Evolutionary conservation across 139 green algal species (phyloP).

Genomic region (Diplosphaera chodatii): DNA sequence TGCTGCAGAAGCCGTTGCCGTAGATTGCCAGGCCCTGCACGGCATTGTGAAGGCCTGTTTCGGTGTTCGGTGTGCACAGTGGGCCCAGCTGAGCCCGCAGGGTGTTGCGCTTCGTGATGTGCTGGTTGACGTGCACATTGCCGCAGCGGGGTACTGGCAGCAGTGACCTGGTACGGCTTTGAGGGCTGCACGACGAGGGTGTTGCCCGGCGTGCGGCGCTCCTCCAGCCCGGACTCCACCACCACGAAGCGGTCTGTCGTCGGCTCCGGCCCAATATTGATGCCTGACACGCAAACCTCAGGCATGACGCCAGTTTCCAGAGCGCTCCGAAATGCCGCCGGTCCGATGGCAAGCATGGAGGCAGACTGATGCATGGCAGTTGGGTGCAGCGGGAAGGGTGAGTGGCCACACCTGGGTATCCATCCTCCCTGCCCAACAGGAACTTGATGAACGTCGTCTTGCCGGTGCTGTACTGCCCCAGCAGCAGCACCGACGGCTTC

Average conservation of each 20-base stretch:
- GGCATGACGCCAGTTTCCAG: too few relatives aligned
- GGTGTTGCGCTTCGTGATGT: too few relatives aligned
- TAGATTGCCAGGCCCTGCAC: conserved; percentile 49
- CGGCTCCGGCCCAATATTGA: conserved; percentile 93
- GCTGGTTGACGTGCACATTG: too few relatives aligned
- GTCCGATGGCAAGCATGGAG: too few relatives aligned
- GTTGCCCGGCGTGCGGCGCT: conserved; percentile 87
- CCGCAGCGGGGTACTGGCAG: too few relatives aligned
- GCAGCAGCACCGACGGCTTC: conserved; percentile 92
- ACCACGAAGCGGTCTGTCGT: conserved; percentile 98
- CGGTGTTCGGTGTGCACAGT: too few relatives aligned
- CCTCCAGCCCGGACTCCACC: conserved; percentile 72
- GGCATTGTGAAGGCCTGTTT: too few relatives aligned
- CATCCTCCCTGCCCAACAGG: conserved; percentile 67
- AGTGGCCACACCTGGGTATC: conserved; percentile 60
- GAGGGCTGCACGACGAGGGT: conserved; percentile 92
- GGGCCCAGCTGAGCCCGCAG: too few relatives aligned
- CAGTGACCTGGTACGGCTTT: conserved; percentile 75
- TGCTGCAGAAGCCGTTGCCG: conserved; percentile 84
- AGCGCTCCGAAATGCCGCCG: too few relatives aligned
- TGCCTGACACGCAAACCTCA: too few relatives aligned
- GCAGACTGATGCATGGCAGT: too few relatives aligned
- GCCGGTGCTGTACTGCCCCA: conserved; percentile 95
- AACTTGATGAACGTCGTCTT: conserved; percentile 98
- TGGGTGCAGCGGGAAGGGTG: too few relatives aligned